Percentiles rank a stretch among this genome's conserved stretches.
phyloP scores from a whole-genome alignment of 257 asterid species.

The Coffea eugenioides region DNA sequence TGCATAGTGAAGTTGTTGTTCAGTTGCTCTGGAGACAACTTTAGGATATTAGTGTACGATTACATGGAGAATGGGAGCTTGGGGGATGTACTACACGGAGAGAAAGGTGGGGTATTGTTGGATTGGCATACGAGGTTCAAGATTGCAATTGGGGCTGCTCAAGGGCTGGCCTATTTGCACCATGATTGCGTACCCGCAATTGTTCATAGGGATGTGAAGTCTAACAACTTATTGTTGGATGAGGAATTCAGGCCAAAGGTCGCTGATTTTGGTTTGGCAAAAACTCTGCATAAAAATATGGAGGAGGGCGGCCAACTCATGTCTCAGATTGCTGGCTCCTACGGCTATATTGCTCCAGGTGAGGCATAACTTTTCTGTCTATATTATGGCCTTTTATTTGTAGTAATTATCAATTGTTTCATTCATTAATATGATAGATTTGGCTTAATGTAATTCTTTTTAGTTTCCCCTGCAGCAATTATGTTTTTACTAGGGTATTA shows the following conservation, averaged over 20 bases:
- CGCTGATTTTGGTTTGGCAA: constrained; percentile 92
- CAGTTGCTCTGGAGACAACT: constrained; percentile 58
- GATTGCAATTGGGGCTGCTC: constrained; percentile 73
- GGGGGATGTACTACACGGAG: constrained; percentile 69
- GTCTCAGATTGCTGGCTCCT: constrained; percentile 81
- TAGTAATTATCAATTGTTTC: not conserved
- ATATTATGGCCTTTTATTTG: not conserved
- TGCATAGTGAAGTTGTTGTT: constrained; percentile 75
- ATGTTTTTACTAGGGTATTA: not conserved
- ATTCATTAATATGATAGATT: not conserved
- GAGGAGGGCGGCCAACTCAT: constrained; percentile 44
- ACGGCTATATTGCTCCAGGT: constrained; percentile 93
- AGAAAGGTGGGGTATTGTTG: constrained; percentile 50
- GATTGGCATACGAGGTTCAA: constrained; percentile 71
- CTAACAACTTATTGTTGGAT: constrained; percentile 42
- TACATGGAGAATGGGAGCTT: constrained; percentile 75
- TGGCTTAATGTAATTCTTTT: not conserved
- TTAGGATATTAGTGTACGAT: constrained; percentile 62
- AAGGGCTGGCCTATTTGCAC: constrained; percentile 87
- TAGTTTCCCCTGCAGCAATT: not conserved
- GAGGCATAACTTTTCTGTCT: constrained; percentile 2
- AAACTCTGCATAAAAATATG: constrained; percentile 35
- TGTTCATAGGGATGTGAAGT: constrained; percentile 44
- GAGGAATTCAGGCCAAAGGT: constrained; percentile 39
- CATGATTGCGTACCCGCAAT: constrained; percentile 50